These are phyloP conservation scores for Pisolithus orientalis DNA, from an alignment of 768 basidiomycete genomes.

Conservation along the genomic window DNA sequence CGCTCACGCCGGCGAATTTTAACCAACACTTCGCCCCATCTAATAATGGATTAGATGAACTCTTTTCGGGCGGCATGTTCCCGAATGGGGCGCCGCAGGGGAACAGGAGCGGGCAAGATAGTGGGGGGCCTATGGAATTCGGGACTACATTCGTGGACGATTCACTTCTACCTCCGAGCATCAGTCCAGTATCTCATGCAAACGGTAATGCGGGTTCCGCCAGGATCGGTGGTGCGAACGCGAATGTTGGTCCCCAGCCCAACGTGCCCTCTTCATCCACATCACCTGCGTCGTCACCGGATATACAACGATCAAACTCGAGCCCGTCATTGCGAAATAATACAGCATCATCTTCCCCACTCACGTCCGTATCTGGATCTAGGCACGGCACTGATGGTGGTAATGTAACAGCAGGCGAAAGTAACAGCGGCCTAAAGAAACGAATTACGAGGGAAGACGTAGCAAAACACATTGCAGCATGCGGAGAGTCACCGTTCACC, in stretches of 20 bases:
- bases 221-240: background rate
- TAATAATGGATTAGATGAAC: constrained; percentile 33
- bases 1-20: constrained; percentile 17
- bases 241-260: constrained; percentile 5
- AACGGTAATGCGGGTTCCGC: constrained; percentile 12
- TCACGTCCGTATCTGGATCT: constrained; percentile 10
- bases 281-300: constrained; percentile 20
- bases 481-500: constrained; percentile 59
- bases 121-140: constrained; percentile 27
- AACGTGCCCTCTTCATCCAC: constrained; percentile 9
- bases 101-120: constrained; percentile 9
- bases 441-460: constrained; percentile 43
- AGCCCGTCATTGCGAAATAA: background rate
- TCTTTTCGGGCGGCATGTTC: constrained; percentile 37
- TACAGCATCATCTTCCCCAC: constrained; percentile 23
- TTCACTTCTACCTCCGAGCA: constrained; percentile 10
- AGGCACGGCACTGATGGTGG: constrained; percentile 29
- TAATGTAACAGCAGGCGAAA: background rate
- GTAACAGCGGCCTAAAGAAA: constrained; percentile 23
- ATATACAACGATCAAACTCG: constrained; percentile 17
- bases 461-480: constrained; percentile 39
- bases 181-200: constrained; percentile 52
- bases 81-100: constrained; percentile 8
- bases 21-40: constrained; percentile 18
- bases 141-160: constrained; percentile 26